These are phyloP conservation scores for Phymatotrichopsis omnivora DNA, from an alignment of 2,329 filamentous ascomycete genomes.

Conservation along the genomic window DNA sequence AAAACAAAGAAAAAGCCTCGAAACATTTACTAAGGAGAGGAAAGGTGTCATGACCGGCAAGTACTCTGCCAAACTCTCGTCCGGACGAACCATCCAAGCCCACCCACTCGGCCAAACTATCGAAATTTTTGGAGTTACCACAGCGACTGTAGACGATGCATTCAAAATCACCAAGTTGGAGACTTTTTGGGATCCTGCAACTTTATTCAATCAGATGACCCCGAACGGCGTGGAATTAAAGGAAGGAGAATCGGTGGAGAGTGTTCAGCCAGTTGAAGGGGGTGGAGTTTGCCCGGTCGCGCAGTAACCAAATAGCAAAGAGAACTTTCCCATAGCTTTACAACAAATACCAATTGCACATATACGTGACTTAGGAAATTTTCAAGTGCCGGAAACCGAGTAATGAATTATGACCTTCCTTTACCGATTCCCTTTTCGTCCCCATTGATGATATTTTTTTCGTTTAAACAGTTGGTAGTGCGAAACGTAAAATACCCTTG, in stretches of 20 bases:
- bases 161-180: slow-evolving; percentile 50
- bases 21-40: too few relatives aligned
- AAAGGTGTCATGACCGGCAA: slow-evolving; percentile 4
- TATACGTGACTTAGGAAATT: too few relatives aligned
- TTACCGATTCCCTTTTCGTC: too few relatives aligned
- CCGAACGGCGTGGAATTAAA: slow-evolving; percentile 35
- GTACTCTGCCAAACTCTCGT: slow-evolving; percentile 1
- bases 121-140: slow-evolving; percentile 53
- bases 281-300: neutral
- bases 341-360: too few relatives aligned
- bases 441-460: too few relatives aligned
- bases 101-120: slow-evolving; percentile 52
- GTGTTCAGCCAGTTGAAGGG: neutral
- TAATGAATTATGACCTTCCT: too few relatives aligned
- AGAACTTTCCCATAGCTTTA: too few relatives aligned
- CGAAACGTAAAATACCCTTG: too few relatives aligned
- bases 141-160: slow-evolving; percentile 52
- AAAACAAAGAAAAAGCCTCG: too few relatives aligned
- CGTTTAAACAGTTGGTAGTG: too few relatives aligned
- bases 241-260: slow-evolving; percentile 7
- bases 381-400: too few relatives aligned
- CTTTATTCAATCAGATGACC: slow-evolving; percentile 57
- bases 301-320: too few relatives aligned
- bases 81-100: slow-evolving; percentile 44
- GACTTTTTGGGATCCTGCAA: slow-evolving; percentile 55